Conservation (phyloP, 306 rosid species). For the Begonia loranthoides region DNA sequence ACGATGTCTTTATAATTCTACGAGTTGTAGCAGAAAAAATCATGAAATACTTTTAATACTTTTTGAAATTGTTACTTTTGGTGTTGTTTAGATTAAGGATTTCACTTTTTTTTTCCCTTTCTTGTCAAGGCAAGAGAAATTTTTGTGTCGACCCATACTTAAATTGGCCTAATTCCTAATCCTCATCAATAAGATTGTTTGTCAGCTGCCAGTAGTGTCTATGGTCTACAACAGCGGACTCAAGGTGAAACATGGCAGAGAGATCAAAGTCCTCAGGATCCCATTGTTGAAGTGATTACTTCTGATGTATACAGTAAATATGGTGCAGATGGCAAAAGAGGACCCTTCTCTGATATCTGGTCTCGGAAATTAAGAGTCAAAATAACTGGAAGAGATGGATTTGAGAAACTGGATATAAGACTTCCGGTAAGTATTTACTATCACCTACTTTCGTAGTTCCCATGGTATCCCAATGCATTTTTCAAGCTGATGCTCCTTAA, state of each 20-base stretch:
- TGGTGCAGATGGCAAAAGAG: conserved; percentile 60
- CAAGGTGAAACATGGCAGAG: conserved; percentile 55
- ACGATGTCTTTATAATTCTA: not conserved
- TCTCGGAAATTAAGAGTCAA: conserved; percentile 72
- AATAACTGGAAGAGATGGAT: conserved; percentile 87
- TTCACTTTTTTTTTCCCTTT: no score
- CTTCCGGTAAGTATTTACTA: conserved; percentile 58
- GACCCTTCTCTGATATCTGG: conserved; percentile 69
- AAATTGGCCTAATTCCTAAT: no score
- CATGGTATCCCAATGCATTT: not conserved
- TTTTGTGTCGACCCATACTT: no score
- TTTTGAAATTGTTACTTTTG: no score
- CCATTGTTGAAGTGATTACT: conserved; percentile 80
- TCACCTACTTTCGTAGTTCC: conserved; percentile 1
- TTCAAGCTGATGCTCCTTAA: not conserved
- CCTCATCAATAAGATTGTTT: conserved; percentile 29
- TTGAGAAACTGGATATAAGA: conserved; percentile 72
- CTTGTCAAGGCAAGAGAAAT: no score
- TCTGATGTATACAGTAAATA: conserved; percentile 74
- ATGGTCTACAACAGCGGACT: conserved; percentile 45
- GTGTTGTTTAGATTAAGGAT: no score
- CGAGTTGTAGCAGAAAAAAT: no score
- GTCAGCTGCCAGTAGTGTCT: conserved; percentile 57
- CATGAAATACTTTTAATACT: no score
- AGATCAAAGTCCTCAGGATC: conserved; percentile 50